Evolutionary conservation across 192 early-diverging fungal species (phyloP).

Genomic region (Linnemannia elongata): DNA sequence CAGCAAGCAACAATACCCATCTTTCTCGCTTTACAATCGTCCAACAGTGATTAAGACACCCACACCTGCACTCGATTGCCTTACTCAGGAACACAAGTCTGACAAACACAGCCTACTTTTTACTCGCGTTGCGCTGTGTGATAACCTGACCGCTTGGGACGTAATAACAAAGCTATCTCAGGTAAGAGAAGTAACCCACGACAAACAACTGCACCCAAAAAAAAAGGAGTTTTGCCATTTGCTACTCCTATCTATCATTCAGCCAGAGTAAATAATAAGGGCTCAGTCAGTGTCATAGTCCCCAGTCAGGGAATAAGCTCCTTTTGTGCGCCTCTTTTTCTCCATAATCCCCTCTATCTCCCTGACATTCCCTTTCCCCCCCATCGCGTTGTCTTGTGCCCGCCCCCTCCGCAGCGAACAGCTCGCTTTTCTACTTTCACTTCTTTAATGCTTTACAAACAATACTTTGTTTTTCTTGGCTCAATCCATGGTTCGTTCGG

Average conservation of each 20-base stretch:
- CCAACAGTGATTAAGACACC: background rate
- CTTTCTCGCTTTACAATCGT: background rate
- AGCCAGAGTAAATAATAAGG: too few species aligned
- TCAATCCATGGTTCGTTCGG: background rate
- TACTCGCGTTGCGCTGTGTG: background rate
- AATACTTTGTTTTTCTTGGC: background rate
- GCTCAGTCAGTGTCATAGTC: background rate
- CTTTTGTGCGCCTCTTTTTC: background rate
- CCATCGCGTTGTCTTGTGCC: background rate
- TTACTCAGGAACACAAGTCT: background rate
- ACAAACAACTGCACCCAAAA: background rate
- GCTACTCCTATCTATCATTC: background rate
- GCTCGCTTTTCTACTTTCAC: background rate
- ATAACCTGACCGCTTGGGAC: background rate
- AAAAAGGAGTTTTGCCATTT: conserved; percentile 9
- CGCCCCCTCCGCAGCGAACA: background rate
- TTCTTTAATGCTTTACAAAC: background rate
- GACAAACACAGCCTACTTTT: background rate
- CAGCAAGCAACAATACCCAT: background rate
- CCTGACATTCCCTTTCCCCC: background rate
- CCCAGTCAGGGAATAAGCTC: conserved; percentile 3
- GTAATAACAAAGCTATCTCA: background rate
- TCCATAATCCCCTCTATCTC: background rate
- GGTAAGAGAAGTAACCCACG: background rate
- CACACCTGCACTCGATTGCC: background rate